Base-by-base conservation (phyloP, 1,284 basidiomycete genomes). In the Cutaneotrichosporon cyanovorans region DNA sequence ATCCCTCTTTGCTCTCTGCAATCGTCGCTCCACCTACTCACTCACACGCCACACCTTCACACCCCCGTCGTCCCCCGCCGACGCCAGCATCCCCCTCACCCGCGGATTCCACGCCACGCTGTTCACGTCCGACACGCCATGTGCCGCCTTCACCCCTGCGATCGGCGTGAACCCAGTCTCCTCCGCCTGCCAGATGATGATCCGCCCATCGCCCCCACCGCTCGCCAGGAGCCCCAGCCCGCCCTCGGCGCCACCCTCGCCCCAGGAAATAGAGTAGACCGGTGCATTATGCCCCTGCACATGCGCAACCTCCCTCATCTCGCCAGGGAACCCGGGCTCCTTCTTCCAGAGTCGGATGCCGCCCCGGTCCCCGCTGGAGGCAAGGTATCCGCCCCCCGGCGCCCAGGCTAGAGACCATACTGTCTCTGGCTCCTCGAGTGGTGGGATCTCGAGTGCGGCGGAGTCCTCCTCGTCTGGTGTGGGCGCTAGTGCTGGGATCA, bases 331-430 rank as follows among this genome's bases (percentile, higher is more conserved):
- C 25, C 25, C 25, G 12, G 25, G 25, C 42, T 36, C 35, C 32
- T 34, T 34, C 16, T 34, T 16, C 32, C 32, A 34, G 8, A 34
- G 11, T 8, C 32, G 32, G 7, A 80, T 72, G 7, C 69, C 70
- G 14, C 72, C 71, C 4, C 48, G 39, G 50, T 73, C 72, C 2
- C 72, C 72, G 14, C 69, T 71, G 44, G 63, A 64, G 2, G 90
- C 91, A 20, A 99, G 79, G 66, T 84, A 93, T 41, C 76, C 74
- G 1, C 89, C 89, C 47, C 80, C 77, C 1, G 84, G 92, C 9
- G 85, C 83, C 66, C 78, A 80, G 1, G 85, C 80, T 31, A 97
- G 65, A 1, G 83, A 78, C 95, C 95, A 99, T 7, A 99, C 90
- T 0, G 95, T 98, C 46, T 70, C 72, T 16, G 66, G 60, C 46